phyloP scores from a whole-genome alignment of 352 stramenopile species.

The Globisporangium alternatum region DNA sequence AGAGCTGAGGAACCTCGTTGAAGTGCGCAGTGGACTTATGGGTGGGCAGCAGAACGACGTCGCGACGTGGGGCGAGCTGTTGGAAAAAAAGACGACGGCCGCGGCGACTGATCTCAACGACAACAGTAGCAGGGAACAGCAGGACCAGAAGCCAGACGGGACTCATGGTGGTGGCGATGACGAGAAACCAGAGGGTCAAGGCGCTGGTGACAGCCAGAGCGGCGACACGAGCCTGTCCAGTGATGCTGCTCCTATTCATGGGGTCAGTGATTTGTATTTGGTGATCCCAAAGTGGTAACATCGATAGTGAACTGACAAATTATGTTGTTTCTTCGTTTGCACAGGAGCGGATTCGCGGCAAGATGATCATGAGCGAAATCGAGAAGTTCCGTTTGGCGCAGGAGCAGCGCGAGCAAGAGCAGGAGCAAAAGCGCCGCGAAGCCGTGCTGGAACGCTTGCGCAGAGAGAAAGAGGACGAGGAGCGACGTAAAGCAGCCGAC shows the following conservation, averaged over 20 bases:
- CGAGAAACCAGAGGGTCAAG: background rate
- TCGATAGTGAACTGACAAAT: background rate
- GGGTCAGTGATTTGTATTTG: conserved; percentile 7
- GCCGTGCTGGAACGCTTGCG: conserved; percentile 28
- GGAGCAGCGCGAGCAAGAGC: conserved; percentile 34
- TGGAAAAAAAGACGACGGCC: conserved; percentile 14
- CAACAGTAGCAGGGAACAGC: background rate
- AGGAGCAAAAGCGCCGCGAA: conserved; percentile 29
- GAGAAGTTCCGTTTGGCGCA: conserved; percentile 46
- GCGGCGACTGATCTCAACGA: background rate
- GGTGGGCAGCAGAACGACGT: conserved; percentile 37
- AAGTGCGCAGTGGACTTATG: conserved; percentile 30
- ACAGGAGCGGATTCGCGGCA: conserved; percentile 29
- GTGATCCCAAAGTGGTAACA: background rate
- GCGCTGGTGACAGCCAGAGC: background rate
- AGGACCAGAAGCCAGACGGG: background rate
- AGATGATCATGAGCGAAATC: conserved; percentile 44
- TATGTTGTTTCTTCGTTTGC: background rate
- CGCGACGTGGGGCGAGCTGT: conserved; percentile 29
- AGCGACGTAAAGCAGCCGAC: conserved; percentile 14
- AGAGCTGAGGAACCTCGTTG: conserved; percentile 25
- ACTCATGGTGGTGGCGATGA: background rate
- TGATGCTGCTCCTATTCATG: conserved; percentile 11
- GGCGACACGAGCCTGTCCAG: background rate
- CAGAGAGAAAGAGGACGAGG: conserved; percentile 26